Evolutionary conservation across 2,329 filamentous ascomycete species (phyloP).

Genomic region (Hymenoscyphus scutula): DNA sequence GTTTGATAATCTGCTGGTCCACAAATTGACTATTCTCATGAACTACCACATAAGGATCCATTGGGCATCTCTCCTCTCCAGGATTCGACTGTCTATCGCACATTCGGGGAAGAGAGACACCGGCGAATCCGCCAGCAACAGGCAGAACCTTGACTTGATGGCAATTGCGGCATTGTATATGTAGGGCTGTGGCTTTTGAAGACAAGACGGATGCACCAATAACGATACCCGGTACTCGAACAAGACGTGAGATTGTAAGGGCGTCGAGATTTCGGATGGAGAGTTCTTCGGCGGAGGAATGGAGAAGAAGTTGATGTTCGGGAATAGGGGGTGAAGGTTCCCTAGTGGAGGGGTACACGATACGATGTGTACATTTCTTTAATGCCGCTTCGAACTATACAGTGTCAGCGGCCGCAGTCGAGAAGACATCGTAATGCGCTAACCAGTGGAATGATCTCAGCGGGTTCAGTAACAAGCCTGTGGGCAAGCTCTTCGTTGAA

Average conservation of each 20-base stretch:
- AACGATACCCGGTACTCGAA: conserved; percentile 94
- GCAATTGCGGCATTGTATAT: conserved; percentile 87
- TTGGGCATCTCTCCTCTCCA: conserved; percentile 77
- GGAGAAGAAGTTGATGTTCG: conserved; percentile 89
- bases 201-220: conserved; percentile 96
- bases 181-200: conserved; percentile 85
- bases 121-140: conserved; percentile 82
- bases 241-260: conserved; percentile 88
- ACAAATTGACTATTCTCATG: conserved; percentile 95
- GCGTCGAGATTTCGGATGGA: conserved; percentile 94
- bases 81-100: conserved; percentile 65
- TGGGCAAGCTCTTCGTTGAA: conserved; percentile 96
- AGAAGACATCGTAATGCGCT: conserved; percentile 32
- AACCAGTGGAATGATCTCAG: conserved; percentile 89
- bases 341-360: conserved; percentile 77
- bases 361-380: conserved; percentile 86
- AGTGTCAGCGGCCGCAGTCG: conserved; percentile 7
- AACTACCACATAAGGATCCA: conserved; percentile 94
- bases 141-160: conserved; percentile 67
- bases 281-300: conserved; percentile 85
- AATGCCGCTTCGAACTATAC: conserved; percentile 83
- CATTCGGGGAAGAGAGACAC: conserved; percentile 76
- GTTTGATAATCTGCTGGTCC: conserved; percentile 96
- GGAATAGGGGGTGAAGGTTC: conserved; percentile 65
- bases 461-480: conserved; percentile 82